Conservation (phyloP, 768 basidiomycete species). For the Mycena amicta region DNA sequence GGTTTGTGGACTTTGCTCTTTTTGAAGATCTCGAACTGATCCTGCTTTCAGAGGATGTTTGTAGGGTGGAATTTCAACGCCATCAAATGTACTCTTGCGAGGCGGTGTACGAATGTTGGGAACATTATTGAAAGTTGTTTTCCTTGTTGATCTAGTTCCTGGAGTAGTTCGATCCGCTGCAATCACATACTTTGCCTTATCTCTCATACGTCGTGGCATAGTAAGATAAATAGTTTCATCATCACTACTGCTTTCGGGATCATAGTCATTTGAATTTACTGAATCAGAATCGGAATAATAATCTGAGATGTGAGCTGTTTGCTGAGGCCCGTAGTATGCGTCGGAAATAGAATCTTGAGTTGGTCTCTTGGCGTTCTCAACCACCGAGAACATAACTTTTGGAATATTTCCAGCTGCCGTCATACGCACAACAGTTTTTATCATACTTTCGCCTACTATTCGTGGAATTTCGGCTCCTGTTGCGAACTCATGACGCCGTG, state of each 20-base stretch:
- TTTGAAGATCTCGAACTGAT: background rate
- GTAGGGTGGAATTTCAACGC: background rate
- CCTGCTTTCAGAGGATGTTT: background rate
- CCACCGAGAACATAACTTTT: background rate
- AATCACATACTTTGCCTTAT: background rate
- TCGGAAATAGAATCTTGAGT: background rate
- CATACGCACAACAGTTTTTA: background rate
- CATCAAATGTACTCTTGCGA: constrained; percentile 2
- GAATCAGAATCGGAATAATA: background rate
- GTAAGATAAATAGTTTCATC: background rate
- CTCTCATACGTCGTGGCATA: background rate
- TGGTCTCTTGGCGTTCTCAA: background rate
- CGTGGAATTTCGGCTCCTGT: background rate
- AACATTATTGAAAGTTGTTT: background rate
- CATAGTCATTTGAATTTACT: background rate
- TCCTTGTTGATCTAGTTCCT: background rate
- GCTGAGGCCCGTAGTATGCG: background rate
- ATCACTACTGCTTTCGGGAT: no score
- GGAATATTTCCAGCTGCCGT: background rate
- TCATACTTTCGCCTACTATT: background rate
- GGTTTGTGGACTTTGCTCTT: background rate
- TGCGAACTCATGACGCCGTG: background rate
- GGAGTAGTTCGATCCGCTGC: background rate
- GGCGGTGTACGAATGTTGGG: background rate
- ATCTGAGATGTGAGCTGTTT: background rate